Conservation (phyloP, 2,329 filamentous ascomycete species). For the Exophiala phaeomuriformis region DNA sequence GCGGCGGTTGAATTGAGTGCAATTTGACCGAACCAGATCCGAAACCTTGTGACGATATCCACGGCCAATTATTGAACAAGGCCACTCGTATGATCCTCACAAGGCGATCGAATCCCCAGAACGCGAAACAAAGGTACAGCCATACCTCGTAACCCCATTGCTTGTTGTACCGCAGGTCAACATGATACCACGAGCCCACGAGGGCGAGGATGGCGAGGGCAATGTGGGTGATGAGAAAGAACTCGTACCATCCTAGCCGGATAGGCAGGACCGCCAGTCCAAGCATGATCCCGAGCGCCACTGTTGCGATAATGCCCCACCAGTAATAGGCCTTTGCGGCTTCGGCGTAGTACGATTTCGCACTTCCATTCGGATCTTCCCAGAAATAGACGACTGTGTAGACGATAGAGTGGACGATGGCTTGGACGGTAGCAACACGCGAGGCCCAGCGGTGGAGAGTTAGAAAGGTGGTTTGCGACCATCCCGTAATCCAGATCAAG, state of each 20-base stretch:
- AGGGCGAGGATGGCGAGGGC: constrained; percentile 30
- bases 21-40: too few relatives aligned
- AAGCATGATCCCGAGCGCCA: constrained; percentile 29
- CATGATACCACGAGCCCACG: constrained; percentile 35
- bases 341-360: constrained; percentile 7
- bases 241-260: constrained; percentile 30
- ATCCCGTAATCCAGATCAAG: constrained; percentile 59
- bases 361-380: not conserved
- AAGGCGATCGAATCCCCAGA: constrained; percentile 45
- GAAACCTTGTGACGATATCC: constrained; percentile 12
- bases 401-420: constrained; percentile 45
- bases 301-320: constrained; percentile 36
- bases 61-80: constrained; percentile 34
- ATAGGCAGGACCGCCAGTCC: constrained; percentile 29
- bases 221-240: constrained; percentile 34
- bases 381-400: constrained; percentile 9
- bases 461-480: constrained; percentile 60
- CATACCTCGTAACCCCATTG: constrained; percentile 45
- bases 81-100: constrained; percentile 37
- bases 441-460: constrained; percentile 62
- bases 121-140: constrained; percentile 39
- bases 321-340: constrained; percentile 15
- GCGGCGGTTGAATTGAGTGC: too few relatives aligned
- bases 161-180: constrained; percentile 34
- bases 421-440: constrained; percentile 54